Evolutionary conservation across 441 rosid genomes (phyloP).

Genomic region (Eutrema salsugineum): DNA sequence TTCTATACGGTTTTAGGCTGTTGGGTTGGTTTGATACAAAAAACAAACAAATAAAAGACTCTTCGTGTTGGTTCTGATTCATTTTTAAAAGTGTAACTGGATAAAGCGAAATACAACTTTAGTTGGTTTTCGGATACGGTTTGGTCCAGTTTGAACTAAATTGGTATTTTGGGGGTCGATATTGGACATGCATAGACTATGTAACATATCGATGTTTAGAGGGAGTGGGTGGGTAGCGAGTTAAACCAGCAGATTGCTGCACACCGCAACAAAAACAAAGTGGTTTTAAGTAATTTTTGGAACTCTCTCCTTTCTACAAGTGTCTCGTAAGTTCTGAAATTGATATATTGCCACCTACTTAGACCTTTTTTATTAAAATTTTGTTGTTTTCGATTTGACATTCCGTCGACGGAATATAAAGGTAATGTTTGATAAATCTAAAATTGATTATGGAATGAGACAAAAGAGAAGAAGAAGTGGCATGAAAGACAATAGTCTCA

Average conservation of each 20-base stretch:
- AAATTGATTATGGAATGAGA: conserved; percentile 26
- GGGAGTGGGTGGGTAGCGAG: not conserved
- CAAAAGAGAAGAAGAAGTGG: conserved; percentile 16
- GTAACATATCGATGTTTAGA: not conserved
- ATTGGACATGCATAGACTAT: no score
- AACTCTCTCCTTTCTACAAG: not conserved
- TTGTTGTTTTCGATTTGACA: not conserved
- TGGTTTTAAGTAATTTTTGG: not conserved
- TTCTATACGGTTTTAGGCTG: not conserved
- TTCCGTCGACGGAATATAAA: not conserved
- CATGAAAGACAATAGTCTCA: conserved; percentile 19
- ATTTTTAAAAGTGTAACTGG: not conserved
- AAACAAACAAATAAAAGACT: no score
- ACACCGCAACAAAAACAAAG: not conserved
- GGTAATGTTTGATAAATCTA: not conserved
- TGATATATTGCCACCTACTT: not conserved
- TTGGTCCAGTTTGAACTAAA: not conserved
- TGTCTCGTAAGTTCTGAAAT: conserved; percentile 10
- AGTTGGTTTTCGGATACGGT: not conserved
- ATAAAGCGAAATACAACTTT: not conserved
- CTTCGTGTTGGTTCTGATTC: no score
- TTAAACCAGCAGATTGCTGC: not conserved
- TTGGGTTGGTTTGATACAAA: not conserved
- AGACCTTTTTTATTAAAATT: not conserved
- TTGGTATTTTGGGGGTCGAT: no score